phyloP scores from a whole-genome alignment of 1,284 basidiomycete species.

The Tremellales sp. region DNA sequence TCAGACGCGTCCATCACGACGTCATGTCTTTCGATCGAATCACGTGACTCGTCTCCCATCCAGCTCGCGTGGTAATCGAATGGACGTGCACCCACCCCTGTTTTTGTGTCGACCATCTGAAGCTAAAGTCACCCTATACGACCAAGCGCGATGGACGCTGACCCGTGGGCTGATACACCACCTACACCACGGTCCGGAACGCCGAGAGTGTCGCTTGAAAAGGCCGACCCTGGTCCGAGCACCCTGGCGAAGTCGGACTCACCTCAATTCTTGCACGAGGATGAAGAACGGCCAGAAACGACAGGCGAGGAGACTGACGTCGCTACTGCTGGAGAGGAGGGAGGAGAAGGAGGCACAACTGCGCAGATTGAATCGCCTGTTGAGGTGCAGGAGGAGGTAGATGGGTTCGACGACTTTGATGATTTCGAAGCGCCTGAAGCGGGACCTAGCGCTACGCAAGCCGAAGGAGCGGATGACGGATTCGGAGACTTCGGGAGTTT shows the following conservation, averaged over 20 bases:
- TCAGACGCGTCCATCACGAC: too few species aligned
- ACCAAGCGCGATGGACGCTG: constrained; percentile 30
- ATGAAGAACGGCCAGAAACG: too few species aligned
- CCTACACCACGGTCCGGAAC: constrained; percentile 13
- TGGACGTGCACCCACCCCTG: too few species aligned
- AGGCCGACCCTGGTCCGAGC: neutral
- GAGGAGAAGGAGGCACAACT: neutral
- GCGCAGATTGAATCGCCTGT: neutral
- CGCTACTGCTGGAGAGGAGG: neutral
- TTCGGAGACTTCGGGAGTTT: constrained; percentile 68
- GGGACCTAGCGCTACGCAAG: constrained; percentile 8
- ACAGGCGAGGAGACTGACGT: too few species aligned
- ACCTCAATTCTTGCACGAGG: too few species aligned
- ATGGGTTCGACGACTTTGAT: constrained; percentile 62
- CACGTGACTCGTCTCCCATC: too few species aligned
- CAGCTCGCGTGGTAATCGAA: too few species aligned
- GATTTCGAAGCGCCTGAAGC: constrained; percentile 16
- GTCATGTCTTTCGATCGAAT: too few species aligned
- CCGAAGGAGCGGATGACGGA: constrained; percentile 35
- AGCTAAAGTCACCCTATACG: neutral
- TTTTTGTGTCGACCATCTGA: too few species aligned
- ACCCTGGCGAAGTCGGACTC: neutral
- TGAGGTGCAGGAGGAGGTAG: constrained; percentile 52
- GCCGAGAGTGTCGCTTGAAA: too few species aligned
- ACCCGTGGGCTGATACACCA: constrained; percentile 36